Evolutionary conservation across 2,329 filamentous ascomycete species (phyloP).

Genomic region (Ceratocystis diversiconidia): DNA sequence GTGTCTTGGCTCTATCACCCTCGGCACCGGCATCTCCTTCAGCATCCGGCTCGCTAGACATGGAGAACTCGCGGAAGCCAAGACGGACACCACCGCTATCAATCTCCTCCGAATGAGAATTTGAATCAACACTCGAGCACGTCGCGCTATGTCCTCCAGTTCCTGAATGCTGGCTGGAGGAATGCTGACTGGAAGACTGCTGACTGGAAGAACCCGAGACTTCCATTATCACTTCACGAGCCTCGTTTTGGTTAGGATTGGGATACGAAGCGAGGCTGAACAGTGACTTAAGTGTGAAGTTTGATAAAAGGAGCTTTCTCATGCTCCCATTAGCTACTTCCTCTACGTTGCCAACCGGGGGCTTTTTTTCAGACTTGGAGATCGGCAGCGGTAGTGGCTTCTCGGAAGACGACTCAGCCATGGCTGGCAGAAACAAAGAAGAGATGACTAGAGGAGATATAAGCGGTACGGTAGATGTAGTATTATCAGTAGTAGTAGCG

Average conservation of each 20-base stretch:
- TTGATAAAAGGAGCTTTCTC: constrained; percentile 8
- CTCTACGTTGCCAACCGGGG: not conserved
- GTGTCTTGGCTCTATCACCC: not conserved
- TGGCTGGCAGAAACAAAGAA: not conserved
- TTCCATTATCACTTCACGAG: constrained; percentile 25
- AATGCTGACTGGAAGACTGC: constrained; percentile 21
- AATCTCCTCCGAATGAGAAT: not conserved
- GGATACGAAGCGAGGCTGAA: constrained; percentile 41
- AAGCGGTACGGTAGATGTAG: not conserved
- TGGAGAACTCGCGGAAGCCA: not conserved
- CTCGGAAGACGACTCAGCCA: not conserved
- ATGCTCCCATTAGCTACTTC: not conserved
- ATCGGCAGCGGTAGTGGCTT: not conserved
- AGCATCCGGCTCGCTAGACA: not conserved
- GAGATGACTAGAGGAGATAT: not conserved
- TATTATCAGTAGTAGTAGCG: too few relatives aligned
- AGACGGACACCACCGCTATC: not conserved
- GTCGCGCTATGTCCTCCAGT: not conserved
- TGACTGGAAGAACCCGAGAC: constrained; percentile 23
- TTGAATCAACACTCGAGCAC: not conserved
- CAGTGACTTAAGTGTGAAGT: constrained; percentile 32
- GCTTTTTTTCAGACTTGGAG: not conserved
- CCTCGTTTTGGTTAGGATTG: constrained; percentile 39
- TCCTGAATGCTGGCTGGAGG: not conserved
- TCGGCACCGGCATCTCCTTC: not conserved